Percentiles rank a stretch among this genome's conserved stretches.
phyloP scores from a whole-genome alignment of 2,329 filamentous ascomycete genomes.

The Colletotrichum sp. region DNA sequence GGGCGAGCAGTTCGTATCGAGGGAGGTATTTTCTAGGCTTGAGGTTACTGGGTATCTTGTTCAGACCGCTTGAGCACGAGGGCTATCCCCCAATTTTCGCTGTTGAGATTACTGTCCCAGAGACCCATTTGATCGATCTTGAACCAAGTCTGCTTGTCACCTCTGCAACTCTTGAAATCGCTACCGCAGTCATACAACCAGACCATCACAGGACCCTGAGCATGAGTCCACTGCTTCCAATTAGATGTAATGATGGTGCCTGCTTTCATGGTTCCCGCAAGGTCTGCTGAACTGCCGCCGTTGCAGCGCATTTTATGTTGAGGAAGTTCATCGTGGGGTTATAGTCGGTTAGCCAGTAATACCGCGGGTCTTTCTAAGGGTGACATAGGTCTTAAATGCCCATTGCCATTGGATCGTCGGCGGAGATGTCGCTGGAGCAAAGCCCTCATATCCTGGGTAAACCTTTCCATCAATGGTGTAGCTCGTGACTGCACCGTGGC shows the following conservation, averaged over 20 bases:
- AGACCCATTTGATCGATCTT: conserved; percentile 62
- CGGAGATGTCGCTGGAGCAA: conserved; percentile 50
- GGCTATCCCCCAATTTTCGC: conserved; percentile 53
- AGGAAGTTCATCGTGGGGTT: conserved; percentile 55
- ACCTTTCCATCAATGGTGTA: conserved; percentile 50
- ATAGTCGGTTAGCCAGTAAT: conserved; percentile 43
- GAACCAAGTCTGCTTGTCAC: conserved; percentile 60
- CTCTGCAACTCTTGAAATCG: conserved; percentile 53
- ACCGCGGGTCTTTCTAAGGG: background rate
- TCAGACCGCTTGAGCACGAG: conserved; percentile 45
- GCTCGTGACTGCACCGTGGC: conserved; percentile 47
- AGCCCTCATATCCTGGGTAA: conserved; percentile 52
- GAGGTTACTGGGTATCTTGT: conserved; percentile 52
- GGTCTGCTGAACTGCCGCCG: conserved; percentile 52
- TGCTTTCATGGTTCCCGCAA: conserved; percentile 49
- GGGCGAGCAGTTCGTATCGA: conserved; percentile 60
- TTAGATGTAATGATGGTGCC: conserved; percentile 52
- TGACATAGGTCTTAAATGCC: background rate
- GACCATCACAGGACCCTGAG: conserved; percentile 63
- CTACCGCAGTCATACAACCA: conserved; percentile 54
- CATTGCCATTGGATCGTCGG: conserved; percentile 63
- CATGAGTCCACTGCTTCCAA: conserved; percentile 63
- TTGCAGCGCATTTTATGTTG: conserved; percentile 61
- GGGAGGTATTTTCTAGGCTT: conserved; percentile 61
- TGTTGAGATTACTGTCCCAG: conserved; percentile 45